Base-by-base conservation (phyloP, 257 asterid species). In the Salvia rosmarinus region DNA sequence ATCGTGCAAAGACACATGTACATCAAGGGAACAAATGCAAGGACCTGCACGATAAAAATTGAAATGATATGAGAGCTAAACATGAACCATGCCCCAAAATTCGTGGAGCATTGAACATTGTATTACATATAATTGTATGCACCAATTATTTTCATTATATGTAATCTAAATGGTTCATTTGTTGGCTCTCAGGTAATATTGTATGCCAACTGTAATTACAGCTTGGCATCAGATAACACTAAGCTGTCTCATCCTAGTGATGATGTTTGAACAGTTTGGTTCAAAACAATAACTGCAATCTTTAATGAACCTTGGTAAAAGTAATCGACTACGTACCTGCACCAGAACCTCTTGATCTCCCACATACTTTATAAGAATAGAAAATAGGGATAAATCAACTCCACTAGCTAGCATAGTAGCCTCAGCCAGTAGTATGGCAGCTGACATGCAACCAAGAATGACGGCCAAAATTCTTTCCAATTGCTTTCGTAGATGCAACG, bases 1-100 rank as follows among this genome's bases (percentile, higher is more conserved):
- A 81, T 94, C 6, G 99, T 94, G 90, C 97, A 94, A 37, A 89
- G 80, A 75, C 99, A 94, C 97, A 94, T 94, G 82, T 86, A 94
- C 96, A 94, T 83, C 77, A 94, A 84, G 68, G 99, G 99, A 75
- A 87, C 87, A 82, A 94, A 94, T 32, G 99, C 96, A 76, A 89
- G 69, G 72, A 85, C 96, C 99, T 94, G 87, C 69, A 74, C 74
- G 34, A 67, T 49, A 60, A 42, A 57, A 71, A 62, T 77, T 55
- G 25, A 76, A 84, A 59, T 37, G n/a, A 57, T 32, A 75, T 19
- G 51, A 63, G 49, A 50, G n/a, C 47, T n/a, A 37, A 34, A 44
- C 9, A 47, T 21, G 28, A 23, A 67, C 20, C 70, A 44, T 61
- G 76, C 58, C 65, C 35, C 4, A 40, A 23, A 44, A 9, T 55